phyloP scores from a whole-genome alignment of 805 yeast genomes.

The Zygosaccharomyces pseudorouxii region DNA sequence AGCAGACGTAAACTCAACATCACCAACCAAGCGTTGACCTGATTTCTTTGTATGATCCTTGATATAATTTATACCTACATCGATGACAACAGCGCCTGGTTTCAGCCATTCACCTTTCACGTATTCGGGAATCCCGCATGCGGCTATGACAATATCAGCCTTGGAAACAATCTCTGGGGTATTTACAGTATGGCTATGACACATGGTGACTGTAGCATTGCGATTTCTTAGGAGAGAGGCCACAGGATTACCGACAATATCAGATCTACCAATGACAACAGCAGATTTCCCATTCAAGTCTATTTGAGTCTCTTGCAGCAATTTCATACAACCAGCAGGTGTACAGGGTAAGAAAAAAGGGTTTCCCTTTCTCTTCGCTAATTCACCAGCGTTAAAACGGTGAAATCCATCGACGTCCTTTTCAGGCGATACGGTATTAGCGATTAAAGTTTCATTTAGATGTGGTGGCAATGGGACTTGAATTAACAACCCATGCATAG shows the following conservation, averaged over 20 bases:
- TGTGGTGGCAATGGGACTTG: slow-evolving; percentile 76
- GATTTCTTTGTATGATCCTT: slow-evolving; percentile 69
- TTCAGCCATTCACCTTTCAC: slow-evolving; percentile 88
- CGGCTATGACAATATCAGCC: slow-evolving; percentile 82
- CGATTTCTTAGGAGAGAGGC: slow-evolving; percentile 64
- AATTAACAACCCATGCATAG: slow-evolving; percentile 68
- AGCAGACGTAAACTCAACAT: slow-evolving; percentile 77
- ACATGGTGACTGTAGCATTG: slow-evolving; percentile 70
- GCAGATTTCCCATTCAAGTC: slow-evolving; percentile 61
- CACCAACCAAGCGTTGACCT: slow-evolving; percentile 88
- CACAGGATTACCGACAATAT: slow-evolving; percentile 80
- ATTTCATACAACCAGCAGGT: slow-evolving; percentile 71
- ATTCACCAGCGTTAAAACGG: slow-evolving; percentile 70
- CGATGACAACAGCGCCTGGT: slow-evolving; percentile 78
- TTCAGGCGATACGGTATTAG: slow-evolving; percentile 57
- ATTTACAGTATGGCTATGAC: slow-evolving; percentile 62
- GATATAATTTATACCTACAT: slow-evolving; percentile 91
- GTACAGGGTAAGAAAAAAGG: slow-evolving; percentile 79
- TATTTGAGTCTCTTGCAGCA: slow-evolving; percentile 54
- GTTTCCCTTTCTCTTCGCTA: slow-evolving; percentile 65
- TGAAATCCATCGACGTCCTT: slow-evolving; percentile 87
- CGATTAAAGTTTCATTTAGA: slow-evolving; percentile 60
- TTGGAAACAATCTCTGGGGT: slow-evolving; percentile 46
- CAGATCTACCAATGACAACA: slow-evolving; percentile 82
- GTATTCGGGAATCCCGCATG: slow-evolving; percentile 81